These are phyloP conservation scores for Albifimbria verrucaria DNA, from an alignment of 2,329 filamentous ascomycete species.

Conservation along the genomic window DNA sequence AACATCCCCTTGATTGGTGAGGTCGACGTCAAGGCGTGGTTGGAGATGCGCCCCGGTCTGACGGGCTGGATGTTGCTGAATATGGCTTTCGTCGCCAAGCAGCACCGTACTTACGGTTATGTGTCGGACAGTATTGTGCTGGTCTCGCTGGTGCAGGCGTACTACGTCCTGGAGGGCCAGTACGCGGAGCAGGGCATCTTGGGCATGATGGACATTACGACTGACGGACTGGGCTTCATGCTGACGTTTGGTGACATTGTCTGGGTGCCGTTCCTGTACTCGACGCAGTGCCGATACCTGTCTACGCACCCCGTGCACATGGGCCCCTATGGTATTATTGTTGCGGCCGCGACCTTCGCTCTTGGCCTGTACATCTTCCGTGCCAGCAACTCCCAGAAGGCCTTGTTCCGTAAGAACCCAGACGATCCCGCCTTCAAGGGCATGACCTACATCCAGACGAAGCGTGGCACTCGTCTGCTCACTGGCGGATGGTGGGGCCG, in stretches of 20 bases:
- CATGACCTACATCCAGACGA: constrained; percentile 80
- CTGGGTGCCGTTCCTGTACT: constrained; percentile 89
- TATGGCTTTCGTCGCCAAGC: constrained; percentile 76
- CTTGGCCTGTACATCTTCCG: constrained; percentile 84
- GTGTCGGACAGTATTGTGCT: constrained; percentile 82
- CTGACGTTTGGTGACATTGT: constrained; percentile 83
- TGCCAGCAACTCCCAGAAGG: constrained; percentile 84
- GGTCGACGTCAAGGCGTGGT: constrained; percentile 83
- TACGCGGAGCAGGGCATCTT: constrained; percentile 83
- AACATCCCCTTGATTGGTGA: constrained; percentile 73
- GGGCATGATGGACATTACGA: constrained; percentile 87
- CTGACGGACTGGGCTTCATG: constrained; percentile 92
- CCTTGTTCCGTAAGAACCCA: constrained; percentile 84
- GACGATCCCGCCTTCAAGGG: constrained; percentile 71
- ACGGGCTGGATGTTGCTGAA: constrained; percentile 82
- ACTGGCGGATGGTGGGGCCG: constrained; percentile 88
- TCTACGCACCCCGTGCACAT: constrained; percentile 74
- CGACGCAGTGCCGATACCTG: constrained; percentile 76
- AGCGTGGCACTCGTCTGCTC: constrained; percentile 72
- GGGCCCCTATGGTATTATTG: constrained; percentile 59
- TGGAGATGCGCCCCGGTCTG: constrained; percentile 83
- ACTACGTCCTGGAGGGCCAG: constrained; percentile 79
- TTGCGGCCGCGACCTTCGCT: constrained; percentile 62
- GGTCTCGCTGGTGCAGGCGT: constrained; percentile 67
- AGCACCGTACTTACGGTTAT: constrained; percentile 77